Conservation (phyloP, 768 basidiomycete species). For the Glaciozyma antarctica region DNA sequence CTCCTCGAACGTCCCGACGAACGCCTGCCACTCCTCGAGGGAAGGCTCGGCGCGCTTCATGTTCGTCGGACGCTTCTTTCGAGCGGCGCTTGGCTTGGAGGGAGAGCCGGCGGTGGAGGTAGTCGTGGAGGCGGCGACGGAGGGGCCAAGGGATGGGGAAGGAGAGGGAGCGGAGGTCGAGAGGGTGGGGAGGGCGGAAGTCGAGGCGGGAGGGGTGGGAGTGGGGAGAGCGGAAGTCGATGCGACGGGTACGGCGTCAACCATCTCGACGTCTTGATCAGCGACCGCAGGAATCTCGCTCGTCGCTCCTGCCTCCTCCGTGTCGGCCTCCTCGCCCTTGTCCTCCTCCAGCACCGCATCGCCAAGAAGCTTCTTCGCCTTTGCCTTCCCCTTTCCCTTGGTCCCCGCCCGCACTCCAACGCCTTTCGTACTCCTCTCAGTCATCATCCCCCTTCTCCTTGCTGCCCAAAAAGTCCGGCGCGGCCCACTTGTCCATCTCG, state of each 20-base stretch:
- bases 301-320: not conserved
- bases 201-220: not conserved
- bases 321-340: not conserved
- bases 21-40: conserved; percentile 32
- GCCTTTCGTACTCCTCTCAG: conserved; percentile 32
- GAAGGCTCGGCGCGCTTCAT: conserved; percentile 22
- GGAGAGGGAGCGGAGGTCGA: not conserved
- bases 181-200: not conserved
- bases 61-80: conserved; percentile 17
- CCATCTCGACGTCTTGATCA: not conserved
- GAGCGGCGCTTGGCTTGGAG: not conserved
- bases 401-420: conserved; percentile 11
- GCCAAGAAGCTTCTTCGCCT: conserved; percentile 3
- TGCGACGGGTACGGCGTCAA: not conserved
- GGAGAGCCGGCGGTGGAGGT: not conserved
- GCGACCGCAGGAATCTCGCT: not conserved
- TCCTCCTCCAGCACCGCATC: not conserved
- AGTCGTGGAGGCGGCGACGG: not conserved
- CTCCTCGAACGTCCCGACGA: conserved; percentile 24
- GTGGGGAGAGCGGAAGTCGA: not conserved
- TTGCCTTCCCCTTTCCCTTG: conserved; percentile 5
- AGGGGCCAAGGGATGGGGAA: not conserved
- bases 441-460: conserved; percentile 18
- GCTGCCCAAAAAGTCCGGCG: conserved; percentile 44
- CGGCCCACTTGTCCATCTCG: conserved; percentile 57